Base-by-base conservation (phyloP, 2,329 filamentous ascomycete genomes). In the Aspergillus bombycis region DNA sequence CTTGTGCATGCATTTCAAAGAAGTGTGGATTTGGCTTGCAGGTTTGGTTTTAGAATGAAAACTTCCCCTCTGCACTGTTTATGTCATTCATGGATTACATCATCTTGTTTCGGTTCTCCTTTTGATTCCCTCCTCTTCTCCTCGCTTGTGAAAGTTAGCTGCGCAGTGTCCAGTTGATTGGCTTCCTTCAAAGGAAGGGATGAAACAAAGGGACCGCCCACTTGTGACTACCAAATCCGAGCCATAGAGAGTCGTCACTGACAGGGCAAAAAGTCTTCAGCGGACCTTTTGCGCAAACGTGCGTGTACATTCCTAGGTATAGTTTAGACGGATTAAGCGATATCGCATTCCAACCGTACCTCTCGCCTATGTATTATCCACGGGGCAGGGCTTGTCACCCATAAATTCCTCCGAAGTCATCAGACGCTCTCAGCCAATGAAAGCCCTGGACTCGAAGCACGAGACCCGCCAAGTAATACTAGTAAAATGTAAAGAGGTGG, bases 371-470 rank as follows among this genome's bases (percentile, higher is more conserved):
- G 16, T 53, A 11, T 14, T 21, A 52, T 32, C 16, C 26, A 52
- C 26, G 48, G 23, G 28, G 28, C 28, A 52, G n/a, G 26, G n/a
- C 48, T 32, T 32, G n/a, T 38, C 32, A 55, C 32, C 21, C 52
- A 55, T 38, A 14, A 26, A 52, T 30, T 41, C n/a, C 36, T 55
- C 57, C 57, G 52, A 60, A 56, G 57, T 60, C 61, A 63, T 60
- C 61, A 55, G 57, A 57, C 53, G 52, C 11, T 26, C 10, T 45
- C 30, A 32, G 38, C 59, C 52, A 61, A 61, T 61, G 12, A 55
- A 57, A 41, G 41, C 38, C 59, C 56, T n/a, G 21, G 36, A 56
- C 50, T 48, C 12, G 43, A 30, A 21, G 59, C 59, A 61, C 52
- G 52, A 61, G 59, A 55, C 59, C 54, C 45, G 52, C 52, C 52